phyloP scores from a whole-genome alignment of 306 rosid species.

The Ormosia emarginata region DNA sequence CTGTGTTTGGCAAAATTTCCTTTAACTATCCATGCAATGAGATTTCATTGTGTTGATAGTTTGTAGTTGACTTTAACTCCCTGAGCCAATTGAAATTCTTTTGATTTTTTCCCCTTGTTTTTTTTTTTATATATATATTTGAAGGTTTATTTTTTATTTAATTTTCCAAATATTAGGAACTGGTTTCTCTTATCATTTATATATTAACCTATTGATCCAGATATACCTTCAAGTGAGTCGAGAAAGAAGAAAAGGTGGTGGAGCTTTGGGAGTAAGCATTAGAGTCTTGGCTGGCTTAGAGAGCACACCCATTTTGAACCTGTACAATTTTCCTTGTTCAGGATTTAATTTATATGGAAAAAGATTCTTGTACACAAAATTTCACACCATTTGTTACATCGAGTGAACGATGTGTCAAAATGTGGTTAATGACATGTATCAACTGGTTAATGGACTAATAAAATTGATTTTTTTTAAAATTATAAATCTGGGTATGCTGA shows the following conservation, averaged over 20 bases:
- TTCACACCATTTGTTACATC: background rate
- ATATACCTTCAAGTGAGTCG: slow-evolving; percentile 43
- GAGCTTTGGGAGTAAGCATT: slow-evolving; percentile 62
- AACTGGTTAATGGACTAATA: background rate
- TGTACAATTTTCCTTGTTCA: slow-evolving; percentile 8
- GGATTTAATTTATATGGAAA: background rate
- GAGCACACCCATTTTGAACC: slow-evolving; percentile 13
- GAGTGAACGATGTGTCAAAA: background rate
- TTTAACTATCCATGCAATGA: too few relatives aligned
- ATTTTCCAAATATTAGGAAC: background rate
- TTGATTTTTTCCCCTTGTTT: background rate
- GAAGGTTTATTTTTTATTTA: background rate
- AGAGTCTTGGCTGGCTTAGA: slow-evolving; percentile 2
- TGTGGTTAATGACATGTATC: too few relatives aligned
- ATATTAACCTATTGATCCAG: slow-evolving; percentile 28
- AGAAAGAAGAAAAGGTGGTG: slow-evolving; percentile 72
- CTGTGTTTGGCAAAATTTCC: background rate
- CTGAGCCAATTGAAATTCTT: background rate
- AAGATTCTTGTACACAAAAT: background rate
- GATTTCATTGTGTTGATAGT: too few relatives aligned
- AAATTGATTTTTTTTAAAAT: slow-evolving; percentile 3
- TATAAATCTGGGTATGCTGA: slow-evolving; percentile 12
- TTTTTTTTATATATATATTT: background rate
- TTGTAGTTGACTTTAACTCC: too few relatives aligned
- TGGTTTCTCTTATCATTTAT: background rate